Evolutionary conservation across 805 yeast species (phyloP), one percentile per base, ranked within the genome.

Genomic region (Cyberlindnera mississippiensis): DNA sequence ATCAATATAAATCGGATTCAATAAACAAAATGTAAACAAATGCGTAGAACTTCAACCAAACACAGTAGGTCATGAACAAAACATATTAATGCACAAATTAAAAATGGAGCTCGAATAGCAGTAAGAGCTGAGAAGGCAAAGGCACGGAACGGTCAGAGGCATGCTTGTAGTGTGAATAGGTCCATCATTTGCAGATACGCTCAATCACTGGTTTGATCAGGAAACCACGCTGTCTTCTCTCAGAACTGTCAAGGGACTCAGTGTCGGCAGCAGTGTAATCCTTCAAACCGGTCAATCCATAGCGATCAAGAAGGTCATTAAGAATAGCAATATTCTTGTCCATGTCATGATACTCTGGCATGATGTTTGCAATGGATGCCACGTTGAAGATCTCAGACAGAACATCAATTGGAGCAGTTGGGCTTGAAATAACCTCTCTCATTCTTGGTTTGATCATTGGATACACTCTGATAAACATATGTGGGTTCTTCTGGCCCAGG

Each of bases 401-500:
- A 11, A 66, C 48, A 11, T 65, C 55, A 11, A 54, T 40, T 3
- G 56, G 40, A 13, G 44, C 37, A 2, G 51, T 28, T 15, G 37
- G 28, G 5, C 45, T 34, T 7, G 38, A 31, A 6, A 53, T 36
- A 16, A 50, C 20, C 30, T 49, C 54, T 46, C 69, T 64, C n/a
- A 66, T 32, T 8, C 59, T 62, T 7, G 44, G 38, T 33, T 60
- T 58, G 15, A 67, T 52, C 16, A 57, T 52, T 14, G 50, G 50
- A 38, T 64, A 67, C 24, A 63, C 47, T 27, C 53, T 60, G 50
- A 67, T 59, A 26, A 66, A 52, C 28, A 63, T 43, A 10, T 37
- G 30, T n/a, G 69, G 69, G 28, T 59, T 62, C 26, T 49, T 53
- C n/a, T 53, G 50, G 7, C 64, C 53, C 26, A 68, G 45, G 33